These are phyloP conservation scores for Colletotrichum ledebouriae DNA, from an alignment of 2,329 filamentous ascomycete species.

Conservation along the genomic window DNA sequence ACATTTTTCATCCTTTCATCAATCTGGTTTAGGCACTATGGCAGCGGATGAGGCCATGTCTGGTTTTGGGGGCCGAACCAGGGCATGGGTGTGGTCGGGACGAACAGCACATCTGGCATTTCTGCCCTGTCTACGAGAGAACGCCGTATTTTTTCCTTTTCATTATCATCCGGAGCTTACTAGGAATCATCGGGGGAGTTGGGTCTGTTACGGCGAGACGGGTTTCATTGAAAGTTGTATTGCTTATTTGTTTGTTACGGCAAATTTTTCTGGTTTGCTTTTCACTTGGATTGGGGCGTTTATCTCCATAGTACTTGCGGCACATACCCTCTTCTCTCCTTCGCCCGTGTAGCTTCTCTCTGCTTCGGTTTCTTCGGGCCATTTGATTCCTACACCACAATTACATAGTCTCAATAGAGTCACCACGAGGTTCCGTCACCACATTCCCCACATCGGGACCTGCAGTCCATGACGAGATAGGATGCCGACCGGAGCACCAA, in stretches of 20 bases:
- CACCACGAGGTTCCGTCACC: constrained; percentile 24
- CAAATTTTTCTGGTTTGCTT: constrained; percentile 3
- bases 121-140: constrained; percentile 9
- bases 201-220: constrained; percentile 18
- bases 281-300: constrained; percentile 35
- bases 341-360: constrained; percentile 19
- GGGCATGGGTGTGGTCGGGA: constrained; percentile 24
- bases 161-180: constrained; percentile 9
- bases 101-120: constrained; percentile 38
- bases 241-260: constrained; percentile 32
- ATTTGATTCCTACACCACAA: constrained; percentile 10
- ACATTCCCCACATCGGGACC: constrained; percentile 1
- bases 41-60: constrained; percentile 36
- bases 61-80: constrained; percentile 17
- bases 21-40: constrained; percentile 26
- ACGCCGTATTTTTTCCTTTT: constrained; percentile 1
- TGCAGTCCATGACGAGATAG: not conserved
- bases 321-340: constrained; percentile 41
- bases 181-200: constrained; percentile 38
- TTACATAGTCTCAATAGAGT: constrained; percentile 38
- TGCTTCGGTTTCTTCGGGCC: constrained; percentile 5
- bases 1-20: constrained; percentile 25
- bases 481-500: not conserved
- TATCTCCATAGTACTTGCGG: constrained; percentile 28
- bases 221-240: constrained; percentile 24